phyloP scores from a whole-genome alignment of 331 rosid genomes.

The Stylosanthes scabra region DNA sequence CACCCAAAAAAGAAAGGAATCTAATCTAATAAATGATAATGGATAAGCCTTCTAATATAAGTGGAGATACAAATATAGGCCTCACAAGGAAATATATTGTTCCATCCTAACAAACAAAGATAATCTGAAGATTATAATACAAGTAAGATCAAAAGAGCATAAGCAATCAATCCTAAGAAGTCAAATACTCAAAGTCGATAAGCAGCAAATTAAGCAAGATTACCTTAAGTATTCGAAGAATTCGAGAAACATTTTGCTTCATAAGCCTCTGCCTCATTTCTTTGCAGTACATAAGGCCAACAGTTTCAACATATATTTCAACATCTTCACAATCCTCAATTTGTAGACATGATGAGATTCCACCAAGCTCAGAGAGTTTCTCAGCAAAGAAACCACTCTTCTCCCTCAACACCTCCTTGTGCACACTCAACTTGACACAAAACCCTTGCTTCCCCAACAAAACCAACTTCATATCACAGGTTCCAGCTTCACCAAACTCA shows the following conservation, averaged over 20 bases:
- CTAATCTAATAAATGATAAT: not conserved
- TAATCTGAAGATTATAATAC: conserved; percentile 17
- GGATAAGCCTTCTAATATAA: not conserved
- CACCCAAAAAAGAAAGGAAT: not conserved
- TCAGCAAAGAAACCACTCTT: conserved; percentile 71
- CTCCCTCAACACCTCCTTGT: conserved; percentile 67
- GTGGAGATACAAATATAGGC: conserved; percentile 9
- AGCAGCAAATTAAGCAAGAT: conserved; percentile 26
- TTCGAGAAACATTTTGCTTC: conserved; percentile 87
- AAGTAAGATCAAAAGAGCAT: conserved; percentile 8
- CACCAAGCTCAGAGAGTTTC: conserved; percentile 57
- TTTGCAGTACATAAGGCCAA: conserved; percentile 95
- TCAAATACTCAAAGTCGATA: not conserved
- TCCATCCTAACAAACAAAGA: conserved; percentile 15
- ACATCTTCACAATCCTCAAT: conserved; percentile 87
- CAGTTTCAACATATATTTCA: conserved; percentile 89
- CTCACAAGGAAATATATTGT: not conserved
- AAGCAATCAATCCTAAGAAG: conserved; percentile 5
- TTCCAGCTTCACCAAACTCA: conserved; percentile 97
- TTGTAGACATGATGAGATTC: conserved; percentile 57
- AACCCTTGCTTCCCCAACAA: conserved; percentile 89
- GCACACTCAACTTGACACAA: conserved; percentile 87
- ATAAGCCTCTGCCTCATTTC: conserved; percentile 85
- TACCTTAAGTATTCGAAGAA: conserved; percentile 88
- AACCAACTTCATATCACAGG: conserved; percentile 75